A percentile compares a stretch with the other conserved stretches of the same genome.
phyloP scores from a whole-genome alignment of 805 yeast species.

The Blastobotrys chiropterorum region DNA sequence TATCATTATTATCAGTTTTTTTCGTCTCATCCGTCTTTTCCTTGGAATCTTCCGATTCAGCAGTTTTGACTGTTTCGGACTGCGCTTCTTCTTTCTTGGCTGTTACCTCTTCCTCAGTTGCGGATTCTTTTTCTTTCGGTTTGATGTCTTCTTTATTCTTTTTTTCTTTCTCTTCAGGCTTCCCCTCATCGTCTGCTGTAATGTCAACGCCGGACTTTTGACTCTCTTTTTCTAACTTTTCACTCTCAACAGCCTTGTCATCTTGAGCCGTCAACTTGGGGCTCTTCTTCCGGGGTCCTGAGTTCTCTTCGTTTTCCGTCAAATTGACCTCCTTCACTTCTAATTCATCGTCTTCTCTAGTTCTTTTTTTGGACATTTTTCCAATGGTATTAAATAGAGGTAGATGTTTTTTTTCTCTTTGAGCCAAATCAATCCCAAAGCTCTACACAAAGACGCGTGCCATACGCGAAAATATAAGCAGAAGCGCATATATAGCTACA shows the following conservation, averaged over 20 bases:
- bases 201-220: slow-evolving; percentile 1
- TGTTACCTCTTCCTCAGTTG: background rate
- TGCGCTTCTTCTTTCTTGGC: background rate
- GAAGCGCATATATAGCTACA: too few relatives aligned
- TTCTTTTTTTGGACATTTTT: slow-evolving; percentile 5
- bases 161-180: slow-evolving; percentile 1
- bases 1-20: slow-evolving; percentile 10
- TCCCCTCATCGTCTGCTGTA: too few relatives aligned
- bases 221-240: slow-evolving; percentile 1
- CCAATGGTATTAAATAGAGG: background rate
- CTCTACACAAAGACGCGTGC: slow-evolving; percentile 7
- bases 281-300: slow-evolving; percentile 1
- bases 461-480: slow-evolving; percentile 7
- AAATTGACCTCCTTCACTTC: slow-evolving; percentile 4
- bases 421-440: background rate
- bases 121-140: background rate
- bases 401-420: background rate
- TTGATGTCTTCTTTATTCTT: slow-evolving; percentile 3
- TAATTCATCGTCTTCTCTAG: slow-evolving; percentile 12
- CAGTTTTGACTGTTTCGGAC: background rate
- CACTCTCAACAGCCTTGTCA: background rate
- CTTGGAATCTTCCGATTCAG: slow-evolving; percentile 7
- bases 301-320: slow-evolving; percentile 5
- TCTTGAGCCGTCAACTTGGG: slow-evolving; percentile 3
- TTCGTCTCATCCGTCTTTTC: background rate